Evolutionary conservation across 2,329 filamentous ascomycete species (phyloP), one percentile per base, ranked within the genome.

Genomic region (Pochonia chlamydosporia): DNA sequence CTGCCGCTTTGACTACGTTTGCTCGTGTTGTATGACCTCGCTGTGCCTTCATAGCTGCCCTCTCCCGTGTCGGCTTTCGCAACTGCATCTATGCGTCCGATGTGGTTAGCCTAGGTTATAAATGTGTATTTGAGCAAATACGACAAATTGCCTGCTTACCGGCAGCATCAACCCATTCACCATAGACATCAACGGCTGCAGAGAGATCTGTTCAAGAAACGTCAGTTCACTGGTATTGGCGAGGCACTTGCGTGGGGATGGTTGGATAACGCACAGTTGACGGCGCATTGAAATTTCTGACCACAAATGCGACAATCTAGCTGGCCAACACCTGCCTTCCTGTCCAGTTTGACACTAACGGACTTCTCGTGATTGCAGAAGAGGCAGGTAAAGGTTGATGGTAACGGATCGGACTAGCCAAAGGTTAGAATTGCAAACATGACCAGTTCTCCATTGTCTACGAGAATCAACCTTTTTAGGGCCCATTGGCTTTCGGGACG

Each of bases 341-440:
- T 96, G 65, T 99, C 90, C 43, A 99, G 78, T 68, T 95, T 93
- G 56, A 96, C 87, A 24, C 82, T 79, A 44, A 99, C 88, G 0
- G 91, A 89, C 56, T 89, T 93, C 64, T 97, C 93, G 70, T 97
- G 91, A 66, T 96, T 97, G 76, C 93, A 99, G 72, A 99, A 99
- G 40, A 99, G 83, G 65, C 93, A 99, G 48, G 91, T 89, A 68
- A 99, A 99, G n/a, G 82, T 81, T 3, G 88, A 91, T 3, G 85
- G 78, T 16, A 93, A 76, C 35, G 82, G 79, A 58, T 91, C 87
- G 64, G 78, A 71, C 83, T 86, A 56, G 13, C 10, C 28, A 9
- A 39, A 23, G 4, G 23, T 31, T 36, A 31, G 20, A 14, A n/a
- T n/a, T n/a, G 16, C 28, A 13, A 14, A 11, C 5, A 23, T 14